Evolutionary conservation across 2,329 filamentous ascomycete genomes (phyloP).

Genomic region (Colletotrichum kahawae): DNA sequence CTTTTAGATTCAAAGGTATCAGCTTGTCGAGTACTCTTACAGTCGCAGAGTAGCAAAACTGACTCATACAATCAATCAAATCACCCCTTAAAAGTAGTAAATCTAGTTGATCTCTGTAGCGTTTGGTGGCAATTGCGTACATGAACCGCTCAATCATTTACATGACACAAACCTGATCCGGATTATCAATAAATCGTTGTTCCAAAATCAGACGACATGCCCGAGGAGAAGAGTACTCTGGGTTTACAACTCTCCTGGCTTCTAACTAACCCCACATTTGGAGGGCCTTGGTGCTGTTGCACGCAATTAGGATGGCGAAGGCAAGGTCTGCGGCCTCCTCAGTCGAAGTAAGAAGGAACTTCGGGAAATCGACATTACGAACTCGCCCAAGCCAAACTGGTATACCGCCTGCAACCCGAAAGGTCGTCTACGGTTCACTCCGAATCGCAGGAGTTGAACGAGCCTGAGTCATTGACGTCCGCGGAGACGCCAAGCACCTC

Average conservation of each 20-base stretch:
- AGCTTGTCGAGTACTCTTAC: not conserved
- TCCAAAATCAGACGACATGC: not conserved
- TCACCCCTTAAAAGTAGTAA: not conserved
- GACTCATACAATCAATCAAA: not conserved
- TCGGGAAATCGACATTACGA: constrained; percentile 68
- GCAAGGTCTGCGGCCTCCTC: constrained; percentile 72
- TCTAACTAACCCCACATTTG: not conserved
- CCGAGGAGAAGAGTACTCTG: not conserved
- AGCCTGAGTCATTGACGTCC: not conserved
- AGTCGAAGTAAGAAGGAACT: constrained; percentile 74
- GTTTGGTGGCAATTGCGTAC: not conserved
- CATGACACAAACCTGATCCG: not conserved
- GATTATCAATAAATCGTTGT: not conserved
- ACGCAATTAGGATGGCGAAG: constrained; percentile 67
- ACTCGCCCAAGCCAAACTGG: constrained; percentile 50
- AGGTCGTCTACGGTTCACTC: not conserved
- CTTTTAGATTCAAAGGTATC: not conserved
- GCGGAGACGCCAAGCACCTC: not conserved
- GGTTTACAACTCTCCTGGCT: not conserved
- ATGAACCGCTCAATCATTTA: not conserved
- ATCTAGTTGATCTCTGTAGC: not conserved
- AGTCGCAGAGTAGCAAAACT: not conserved
- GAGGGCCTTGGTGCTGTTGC: constrained; percentile 59
- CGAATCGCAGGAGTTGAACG: not conserved
- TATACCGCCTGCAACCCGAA: constrained; percentile 20